A percentile compares a stretch with the other conserved stretches of the same genome.
Conservation (phyloP, 352 stramenopile genomes). For the Thraustochytrium striatum region DNA sequence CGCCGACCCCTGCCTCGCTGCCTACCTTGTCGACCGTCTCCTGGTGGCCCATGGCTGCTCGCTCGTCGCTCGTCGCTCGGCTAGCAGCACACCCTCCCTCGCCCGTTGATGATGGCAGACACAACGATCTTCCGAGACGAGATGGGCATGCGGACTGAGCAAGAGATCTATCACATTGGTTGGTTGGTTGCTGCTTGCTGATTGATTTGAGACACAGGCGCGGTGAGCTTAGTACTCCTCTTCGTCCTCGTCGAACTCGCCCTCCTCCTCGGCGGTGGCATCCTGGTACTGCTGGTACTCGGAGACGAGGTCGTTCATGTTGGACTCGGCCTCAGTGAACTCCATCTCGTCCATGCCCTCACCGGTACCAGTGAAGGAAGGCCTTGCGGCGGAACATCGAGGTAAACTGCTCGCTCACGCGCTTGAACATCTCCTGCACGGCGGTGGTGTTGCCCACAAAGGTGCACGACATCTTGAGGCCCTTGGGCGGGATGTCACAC, state of each 20-base stretch:
- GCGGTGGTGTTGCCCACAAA: slow-evolving; percentile 99
- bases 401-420: slow-evolving; percentile 98
- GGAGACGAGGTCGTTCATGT: slow-evolving; percentile 99
- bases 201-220: slow-evolving; percentile 83
- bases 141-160: no score
- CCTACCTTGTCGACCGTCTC: slow-evolving; percentile 45
- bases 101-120: no score
- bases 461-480: slow-evolving; percentile 95
- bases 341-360: slow-evolving; percentile 99
- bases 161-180: slow-evolving; percentile 97
- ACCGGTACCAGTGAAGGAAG: slow-evolving; percentile 99
- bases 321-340: slow-evolving; percentile 99
- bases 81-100: no score
- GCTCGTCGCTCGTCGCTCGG: neutral
- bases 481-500: slow-evolving; percentile 96
- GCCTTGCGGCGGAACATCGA: slow-evolving; percentile 99
- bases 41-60: slow-evolving; percentile 27
- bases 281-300: slow-evolving; percentile 99
- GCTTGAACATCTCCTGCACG: slow-evolving; percentile 99
- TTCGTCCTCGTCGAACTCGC: slow-evolving; percentile 76
- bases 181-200: no score
- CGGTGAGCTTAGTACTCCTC: slow-evolving; percentile 49
- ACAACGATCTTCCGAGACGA: no score
- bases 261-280: slow-evolving; percentile 95
- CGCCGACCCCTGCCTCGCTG: neutral